phyloP scores from a whole-genome alignment of 495 filamentous ascomycete species.

The Cladorrhinum samala region DNA sequence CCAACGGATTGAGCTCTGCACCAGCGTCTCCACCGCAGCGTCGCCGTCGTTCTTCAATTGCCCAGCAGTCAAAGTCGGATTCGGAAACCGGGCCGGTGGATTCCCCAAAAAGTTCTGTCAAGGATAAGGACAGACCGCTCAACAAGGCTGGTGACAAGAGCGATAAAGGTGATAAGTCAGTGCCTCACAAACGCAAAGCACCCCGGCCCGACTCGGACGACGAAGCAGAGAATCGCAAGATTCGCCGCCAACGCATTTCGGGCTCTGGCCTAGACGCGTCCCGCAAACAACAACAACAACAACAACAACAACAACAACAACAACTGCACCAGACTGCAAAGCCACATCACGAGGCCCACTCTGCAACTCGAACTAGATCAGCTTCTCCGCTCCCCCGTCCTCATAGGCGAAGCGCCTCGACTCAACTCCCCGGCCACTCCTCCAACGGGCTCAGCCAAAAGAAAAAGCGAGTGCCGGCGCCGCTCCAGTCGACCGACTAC shows the following conservation, averaged over 20 bases:
- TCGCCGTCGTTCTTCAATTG: slow-evolving; percentile 36
- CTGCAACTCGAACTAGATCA: slow-evolving; percentile 49
- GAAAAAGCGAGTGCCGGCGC: slow-evolving; percentile 51
- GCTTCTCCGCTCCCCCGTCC: slow-evolving; percentile 54
- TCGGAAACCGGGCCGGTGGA: slow-evolving; percentile 37
- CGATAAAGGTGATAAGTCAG: slow-evolving; percentile 28
- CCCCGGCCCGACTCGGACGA: slow-evolving; percentile 44
- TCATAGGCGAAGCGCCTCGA: slow-evolving; percentile 60
- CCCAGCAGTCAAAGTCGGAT: slow-evolving; percentile 36
- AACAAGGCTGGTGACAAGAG: not conserved
- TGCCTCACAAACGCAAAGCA: slow-evolving; percentile 41
- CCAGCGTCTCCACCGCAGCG: slow-evolving; percentile 42
- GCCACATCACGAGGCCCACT: slow-evolving; percentile 31
- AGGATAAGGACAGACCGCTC: slow-evolving; percentile 27
- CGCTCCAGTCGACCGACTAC: slow-evolving; percentile 57
- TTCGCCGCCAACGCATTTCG: slow-evolving; percentile 42
- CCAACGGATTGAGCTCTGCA: slow-evolving; percentile 50
- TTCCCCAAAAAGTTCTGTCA: slow-evolving; percentile 28
- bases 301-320: slow-evolving; percentile 8
- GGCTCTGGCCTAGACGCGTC: slow-evolving; percentile 36
- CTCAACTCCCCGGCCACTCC: slow-evolving; percentile 46
- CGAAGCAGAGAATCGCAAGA: slow-evolving; percentile 42
- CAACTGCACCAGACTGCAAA: slow-evolving; percentile 19
- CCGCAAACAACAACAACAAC: slow-evolving; percentile 17
- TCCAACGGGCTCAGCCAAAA: slow-evolving; percentile 50